phyloP scores from a whole-genome alignment of 768 basidiomycete genomes.

The Pleurotus djamor region DNA sequence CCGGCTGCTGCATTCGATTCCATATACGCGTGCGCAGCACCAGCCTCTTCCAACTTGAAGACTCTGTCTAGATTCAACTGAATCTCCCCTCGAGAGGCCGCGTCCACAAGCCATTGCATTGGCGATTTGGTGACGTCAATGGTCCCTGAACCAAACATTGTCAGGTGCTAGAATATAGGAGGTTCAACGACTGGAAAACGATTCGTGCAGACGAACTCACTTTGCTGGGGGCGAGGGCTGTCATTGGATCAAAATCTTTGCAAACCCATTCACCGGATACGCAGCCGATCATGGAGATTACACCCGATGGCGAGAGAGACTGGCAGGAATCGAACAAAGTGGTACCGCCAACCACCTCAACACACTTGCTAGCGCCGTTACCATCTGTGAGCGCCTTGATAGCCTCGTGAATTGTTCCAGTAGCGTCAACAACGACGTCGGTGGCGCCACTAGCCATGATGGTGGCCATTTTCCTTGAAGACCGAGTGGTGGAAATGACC shows the following conservation, averaged over 20 bases:
- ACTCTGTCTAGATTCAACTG: constrained; percentile 17
- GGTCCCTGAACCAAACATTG: constrained; percentile 16
- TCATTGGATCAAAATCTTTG: constrained; percentile 18
- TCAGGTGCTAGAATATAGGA: constrained; percentile 11
- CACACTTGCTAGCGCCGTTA: constrained; percentile 17
- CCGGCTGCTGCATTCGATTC: constrained; percentile 19
- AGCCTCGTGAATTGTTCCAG: constrained; percentile 13
- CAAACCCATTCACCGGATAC: constrained; percentile 17
- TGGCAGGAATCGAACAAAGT: constrained; percentile 14
- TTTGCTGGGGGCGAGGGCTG: constrained; percentile 15
- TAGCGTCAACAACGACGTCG: constrained; percentile 16
- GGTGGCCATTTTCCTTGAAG: constrained; percentile 11
- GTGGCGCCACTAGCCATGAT: constrained; percentile 15
- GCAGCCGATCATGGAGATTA: constrained; percentile 15
- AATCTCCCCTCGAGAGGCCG: constrained; percentile 15
- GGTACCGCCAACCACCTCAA: constrained; percentile 19
- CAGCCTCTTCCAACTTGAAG: constrained; percentile 16
- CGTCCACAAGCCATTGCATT: constrained; percentile 19
- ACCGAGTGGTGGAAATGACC: constrained; percentile 19
- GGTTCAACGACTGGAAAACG: background rate
- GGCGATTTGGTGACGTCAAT: constrained; percentile 16
- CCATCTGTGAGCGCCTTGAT: constrained; percentile 15
- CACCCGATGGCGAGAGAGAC: constrained; percentile 12
- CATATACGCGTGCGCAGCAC: constrained; percentile 19
- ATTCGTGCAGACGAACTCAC: constrained; percentile 3